Base-by-base conservation (phyloP, 148 eudicot species). In the Vaccinium myrtillus region DNA sequence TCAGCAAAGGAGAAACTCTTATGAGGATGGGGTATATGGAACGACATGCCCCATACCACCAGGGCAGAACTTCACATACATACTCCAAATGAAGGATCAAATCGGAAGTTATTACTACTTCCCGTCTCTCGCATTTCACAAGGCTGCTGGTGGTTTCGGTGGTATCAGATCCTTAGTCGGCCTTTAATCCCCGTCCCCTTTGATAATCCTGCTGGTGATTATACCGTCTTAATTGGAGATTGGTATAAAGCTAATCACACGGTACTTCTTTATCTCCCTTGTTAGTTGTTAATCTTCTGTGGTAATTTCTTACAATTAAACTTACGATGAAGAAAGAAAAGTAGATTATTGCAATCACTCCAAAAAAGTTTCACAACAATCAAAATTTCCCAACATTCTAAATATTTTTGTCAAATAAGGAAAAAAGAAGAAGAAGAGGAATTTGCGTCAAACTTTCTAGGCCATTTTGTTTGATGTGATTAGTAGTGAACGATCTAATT, bases 31-130 rank as follows among this genome's bases (percentile, higher is more conserved):
- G 61, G 99, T 97, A 0, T 89, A 76, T 6, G 99, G 99, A 82
- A 97, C 99, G 51, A 97, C 99, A n/a, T 97, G 99, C 79, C 98
- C 99, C 43, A 97, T 97, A 14, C 99, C 99, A 6, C 99, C 98
- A n/a, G 98, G 99, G 6, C 83, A 85, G 81, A 97, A 97, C 89
- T 95, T 91, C 85, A 97, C 99, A 1, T 97, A 94, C 92, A 95
- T 94, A 4, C 94, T 97, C 39, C 99, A 97, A 92, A 91, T 94
- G 82, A 97, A 97, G 84, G 99, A 97, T 86, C 99, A 97, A 84
- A 97, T 97, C 56, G 99, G 99, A 78, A 95, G 98, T 89, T 95
- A 95, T 83, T 97, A 90, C 76, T 97, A 97, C 89, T 97, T 93
- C 87, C 98, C 99, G 12, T 97, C 98, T 48, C 92, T 93, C 19